These are phyloP conservation scores for Umbelopsis isabellina DNA, from an alignment of 192 early-diverging fungal genomes.

Conservation along the genomic window DNA sequence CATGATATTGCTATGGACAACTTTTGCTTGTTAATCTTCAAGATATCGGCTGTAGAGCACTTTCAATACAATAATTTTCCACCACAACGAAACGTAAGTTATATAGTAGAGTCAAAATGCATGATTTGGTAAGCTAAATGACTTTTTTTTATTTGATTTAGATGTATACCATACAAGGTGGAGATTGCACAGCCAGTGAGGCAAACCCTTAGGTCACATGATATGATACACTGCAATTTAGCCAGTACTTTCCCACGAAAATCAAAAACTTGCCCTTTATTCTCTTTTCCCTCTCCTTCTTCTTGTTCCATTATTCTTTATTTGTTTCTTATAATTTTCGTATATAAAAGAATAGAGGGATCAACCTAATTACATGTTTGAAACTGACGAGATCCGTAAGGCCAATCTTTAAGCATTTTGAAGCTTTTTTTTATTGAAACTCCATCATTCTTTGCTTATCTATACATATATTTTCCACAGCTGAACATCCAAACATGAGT, in stretches of 20 bases:
- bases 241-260: not conserved
- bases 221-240: not conserved
- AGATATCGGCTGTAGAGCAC: conserved; percentile 64
- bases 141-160: not conserved
- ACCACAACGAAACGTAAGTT: conserved; percentile 53
- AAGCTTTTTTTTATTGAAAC: not conserved
- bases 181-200: not conserved
- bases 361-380: conserved; percentile 28
- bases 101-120: not conserved
- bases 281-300: not conserved
- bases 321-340: not conserved
- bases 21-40: conserved; percentile 73
- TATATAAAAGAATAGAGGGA: not conserved
- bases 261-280: not conserved
- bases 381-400: conserved; percentile 44
- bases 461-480: conserved; percentile 19
- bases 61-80: conserved; percentile 54
- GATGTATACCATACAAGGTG: not conserved
- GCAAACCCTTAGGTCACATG: conserved; percentile 7
- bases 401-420: not conserved
- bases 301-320: not conserved
- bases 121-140: not conserved
- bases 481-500: conserved; percentile 25
- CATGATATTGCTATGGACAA: conserved; percentile 78
- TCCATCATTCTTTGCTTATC: not conserved